Evolutionary conservation across 164 flowering plant genomes (phyloP).

Genomic region (Magnolia officinalis): DNA sequence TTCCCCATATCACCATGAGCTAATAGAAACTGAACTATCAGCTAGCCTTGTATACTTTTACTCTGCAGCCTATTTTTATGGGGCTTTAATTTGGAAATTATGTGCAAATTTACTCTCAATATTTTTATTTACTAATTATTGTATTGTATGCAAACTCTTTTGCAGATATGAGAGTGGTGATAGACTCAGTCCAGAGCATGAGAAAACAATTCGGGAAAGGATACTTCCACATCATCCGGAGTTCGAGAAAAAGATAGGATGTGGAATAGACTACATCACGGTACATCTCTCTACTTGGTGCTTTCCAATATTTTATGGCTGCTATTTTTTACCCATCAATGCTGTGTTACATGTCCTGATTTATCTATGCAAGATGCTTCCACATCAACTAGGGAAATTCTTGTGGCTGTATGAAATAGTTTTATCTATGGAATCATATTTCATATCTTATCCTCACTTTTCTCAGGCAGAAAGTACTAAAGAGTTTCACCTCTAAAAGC

Average conservation of each 20-base stretch:
- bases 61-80: neutral
- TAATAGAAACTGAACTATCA: neutral
- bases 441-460: no score
- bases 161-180: conserved; percentile 77
- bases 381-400: no score
- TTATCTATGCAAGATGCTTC: no score
- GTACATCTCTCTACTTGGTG: conserved; percentile 28
- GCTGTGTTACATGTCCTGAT: no score
- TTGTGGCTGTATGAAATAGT: no score
- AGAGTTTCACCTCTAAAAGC: no score
- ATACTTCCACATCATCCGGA: conserved; percentile 89
- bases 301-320: no score
- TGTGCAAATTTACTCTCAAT: neutral
- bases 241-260: conserved; percentile 69
- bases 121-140: neutral
- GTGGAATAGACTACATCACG: conserved; percentile 73
- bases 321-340: no score
- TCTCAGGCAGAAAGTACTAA: no score
- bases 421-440: no score
- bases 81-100: neutral
- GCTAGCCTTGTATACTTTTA: neutral
- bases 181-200: conserved; percentile 62
- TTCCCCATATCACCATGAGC: neutral
- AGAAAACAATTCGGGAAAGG: conserved; percentile 61
- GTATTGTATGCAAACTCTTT: neutral